Percentiles rank a stretch among this genome's conserved stretches.
These are phyloP conservation scores for Scheffersomyces illinoinensis DNA, from an alignment of 1,139 yeast species.

Conservation along the genomic window DNA sequence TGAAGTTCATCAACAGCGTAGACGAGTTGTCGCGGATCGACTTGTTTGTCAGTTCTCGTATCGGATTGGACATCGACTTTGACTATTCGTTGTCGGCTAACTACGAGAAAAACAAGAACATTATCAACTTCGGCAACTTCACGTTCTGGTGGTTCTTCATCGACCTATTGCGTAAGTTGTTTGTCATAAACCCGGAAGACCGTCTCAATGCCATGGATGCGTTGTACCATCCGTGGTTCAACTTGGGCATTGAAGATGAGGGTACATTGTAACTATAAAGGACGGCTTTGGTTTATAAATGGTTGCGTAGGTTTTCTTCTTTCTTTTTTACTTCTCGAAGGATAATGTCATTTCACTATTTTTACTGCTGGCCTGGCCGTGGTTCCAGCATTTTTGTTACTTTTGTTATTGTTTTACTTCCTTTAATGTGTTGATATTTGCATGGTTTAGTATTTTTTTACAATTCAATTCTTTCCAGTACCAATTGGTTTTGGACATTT, in stretches of 20 bases:
- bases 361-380: background rate
- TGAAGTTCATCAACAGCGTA: slow-evolving; percentile 54
- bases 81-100: slow-evolving; percentile 43
- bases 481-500: background rate
- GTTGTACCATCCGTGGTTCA: slow-evolving; percentile 75
- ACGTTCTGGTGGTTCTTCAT: slow-evolving; percentile 77
- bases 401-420: background rate
- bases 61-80: slow-evolving; percentile 44
- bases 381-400: background rate
- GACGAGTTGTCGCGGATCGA: slow-evolving; percentile 53
- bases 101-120: slow-evolving; percentile 40
- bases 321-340: background rate
- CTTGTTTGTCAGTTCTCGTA: slow-evolving; percentile 39
- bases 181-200: slow-evolving; percentile 62
- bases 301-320: background rate
- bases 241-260: slow-evolving; percentile 73
- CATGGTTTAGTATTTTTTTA: background rate
- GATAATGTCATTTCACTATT: background rate
- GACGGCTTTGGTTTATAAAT: background rate
- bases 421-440: background rate
- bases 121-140: slow-evolving; percentile 53
- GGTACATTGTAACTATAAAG: slow-evolving; percentile 42
- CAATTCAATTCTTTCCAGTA: background rate
- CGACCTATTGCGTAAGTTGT: slow-evolving; percentile 61
- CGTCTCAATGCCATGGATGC: slow-evolving; percentile 71